Base-by-base conservation (phyloP, 768 basidiomycete genomes). In the Dentipellis sp. region DNA sequence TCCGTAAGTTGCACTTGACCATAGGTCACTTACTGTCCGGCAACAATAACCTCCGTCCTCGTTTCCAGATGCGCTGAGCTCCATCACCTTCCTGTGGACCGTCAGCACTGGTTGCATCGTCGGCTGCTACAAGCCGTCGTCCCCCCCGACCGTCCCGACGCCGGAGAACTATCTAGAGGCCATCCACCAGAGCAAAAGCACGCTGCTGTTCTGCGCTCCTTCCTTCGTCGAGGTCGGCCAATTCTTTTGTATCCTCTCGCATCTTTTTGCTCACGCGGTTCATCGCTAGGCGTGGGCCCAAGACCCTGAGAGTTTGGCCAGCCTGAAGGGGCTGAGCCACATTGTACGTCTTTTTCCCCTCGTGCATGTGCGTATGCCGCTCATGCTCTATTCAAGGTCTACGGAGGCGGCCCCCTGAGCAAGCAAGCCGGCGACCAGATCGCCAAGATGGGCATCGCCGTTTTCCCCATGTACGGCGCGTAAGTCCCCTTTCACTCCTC, bases 171-270 rank as follows among this genome's bases (percentile, higher is more conserved):
- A 68, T 0, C 61, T 68, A 22, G 45, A 62, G 5, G 64, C 58
- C 14, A 56, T 60, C 10, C 59, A 57, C 34, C 59, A 50, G 19
- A 65, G 67, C 9, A 38, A 57, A 5, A 66, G 59, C 51, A 65
- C 67, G 42, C 40, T 65, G 14, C 53, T 67, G 36, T 45, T 45
- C 14, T 45, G 42, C 42, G 12, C 42, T 45, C 70, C 70, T 1
- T 54, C 60, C 11, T 66, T 69, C 46, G 60, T 68, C 38, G 70
- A 71, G 63, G 70, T 70, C 46, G 10, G 57, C 17, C n/a, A 12
- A 38, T 14, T 53, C 4, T 11, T 19, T 12, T 29, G 16, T 8
- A 45, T 45, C 42, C 42, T 45, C 12, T 45, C n/a, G 16, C 34
- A 19, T 37, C 22, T 39, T n/a, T n/a, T 10, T 11, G 14, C 48